These are phyloP conservation scores for Keithomyces neogunnii DNA, from an alignment of 2,329 filamentous ascomycete species.

Conservation along the genomic window DNA sequence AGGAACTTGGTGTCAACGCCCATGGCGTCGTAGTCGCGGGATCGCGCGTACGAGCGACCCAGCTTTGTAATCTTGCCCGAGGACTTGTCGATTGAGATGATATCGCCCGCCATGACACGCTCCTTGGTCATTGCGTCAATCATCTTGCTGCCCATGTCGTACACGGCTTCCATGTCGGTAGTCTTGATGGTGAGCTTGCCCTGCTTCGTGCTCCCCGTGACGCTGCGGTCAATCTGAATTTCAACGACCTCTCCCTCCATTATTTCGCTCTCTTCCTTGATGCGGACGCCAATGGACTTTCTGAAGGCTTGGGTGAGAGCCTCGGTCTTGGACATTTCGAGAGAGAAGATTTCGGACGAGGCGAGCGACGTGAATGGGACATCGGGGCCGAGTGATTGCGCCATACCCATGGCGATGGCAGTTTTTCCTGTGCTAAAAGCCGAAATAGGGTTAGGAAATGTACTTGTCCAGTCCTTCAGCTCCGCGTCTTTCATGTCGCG, in stretches of 20 bases:
- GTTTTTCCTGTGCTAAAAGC: conserved; percentile 81
- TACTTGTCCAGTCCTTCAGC: neutral
- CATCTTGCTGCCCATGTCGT: conserved; percentile 99
- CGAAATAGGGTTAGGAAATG: conserved; percentile 11
- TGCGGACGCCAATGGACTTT: conserved; percentile 94
- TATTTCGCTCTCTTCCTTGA: conserved; percentile 98
- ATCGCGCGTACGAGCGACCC: conserved; percentile 87
- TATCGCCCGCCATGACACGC: conserved; percentile 96
- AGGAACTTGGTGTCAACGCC: conserved; percentile 97
- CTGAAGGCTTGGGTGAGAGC: conserved; percentile 97
- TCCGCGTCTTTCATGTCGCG: neutral
- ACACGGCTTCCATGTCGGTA: conserved; percentile 98
- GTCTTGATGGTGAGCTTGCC: conserved; percentile 99
- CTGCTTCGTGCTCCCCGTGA: conserved; percentile 95
- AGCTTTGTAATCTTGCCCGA: conserved; percentile 97
- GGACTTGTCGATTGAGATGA: conserved; percentile 97
- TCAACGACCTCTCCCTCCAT: conserved; percentile 99
- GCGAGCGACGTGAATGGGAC: conserved; percentile 95
- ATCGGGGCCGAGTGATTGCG: conserved; percentile 86
- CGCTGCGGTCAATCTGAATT: conserved; percentile 95
- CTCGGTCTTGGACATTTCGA: conserved; percentile 99
- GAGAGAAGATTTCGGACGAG: conserved; percentile 93
- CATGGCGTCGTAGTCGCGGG: conserved; percentile 98
- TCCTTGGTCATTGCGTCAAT: conserved; percentile 99
- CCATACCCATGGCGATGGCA: conserved; percentile 97